A percentile compares a stretch with the other conserved stretches of the same genome.
These are phyloP conservation scores for Leccinum arenicola DNA, from an alignment of 768 basidiomycete genomes.

Conservation along the genomic window DNA sequence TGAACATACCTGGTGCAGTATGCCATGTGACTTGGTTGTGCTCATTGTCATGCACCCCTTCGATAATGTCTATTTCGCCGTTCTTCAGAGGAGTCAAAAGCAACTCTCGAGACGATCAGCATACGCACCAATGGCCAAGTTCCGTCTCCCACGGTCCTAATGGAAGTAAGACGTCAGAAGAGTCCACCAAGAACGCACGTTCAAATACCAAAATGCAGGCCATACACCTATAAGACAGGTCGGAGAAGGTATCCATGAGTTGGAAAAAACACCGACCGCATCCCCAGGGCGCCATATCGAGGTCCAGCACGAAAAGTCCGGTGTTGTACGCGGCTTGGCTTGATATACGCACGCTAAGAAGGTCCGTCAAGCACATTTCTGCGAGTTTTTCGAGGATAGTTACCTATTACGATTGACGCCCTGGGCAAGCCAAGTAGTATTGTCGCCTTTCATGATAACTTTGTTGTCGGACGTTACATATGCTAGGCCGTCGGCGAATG, in stretches of 20 bases:
- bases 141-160: conserved; percentile 43
- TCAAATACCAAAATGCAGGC: conserved; percentile 74
- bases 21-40: conserved; percentile 87
- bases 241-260: neutral
- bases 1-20: conserved; percentile 52
- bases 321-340: conserved; percentile 62
- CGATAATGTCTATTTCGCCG: conserved; percentile 82
- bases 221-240: conserved; percentile 53
- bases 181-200: neutral
- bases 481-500: conserved; percentile 52
- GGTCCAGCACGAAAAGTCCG: conserved; percentile 82
- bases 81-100: conserved; percentile 38
- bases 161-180: conserved; percentile 4
- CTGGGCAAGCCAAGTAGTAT: conserved; percentile 51
- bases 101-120: neutral
- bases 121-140: conserved; percentile 61
- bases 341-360: conserved; percentile 69
- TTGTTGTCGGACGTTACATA: conserved; percentile 55
- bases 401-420: conserved; percentile 65
- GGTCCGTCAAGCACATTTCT: neutral
- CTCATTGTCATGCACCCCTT: conserved; percentile 81
- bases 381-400: neutral
- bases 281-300: conserved; percentile 83
- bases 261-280: conserved; percentile 50
- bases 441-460: conserved; percentile 77